Percentiles rank a stretch among this genome's conserved stretches.
Conservation (phyloP, 371 early-diverging fungal species). For the Mortierella sp. region DNA sequence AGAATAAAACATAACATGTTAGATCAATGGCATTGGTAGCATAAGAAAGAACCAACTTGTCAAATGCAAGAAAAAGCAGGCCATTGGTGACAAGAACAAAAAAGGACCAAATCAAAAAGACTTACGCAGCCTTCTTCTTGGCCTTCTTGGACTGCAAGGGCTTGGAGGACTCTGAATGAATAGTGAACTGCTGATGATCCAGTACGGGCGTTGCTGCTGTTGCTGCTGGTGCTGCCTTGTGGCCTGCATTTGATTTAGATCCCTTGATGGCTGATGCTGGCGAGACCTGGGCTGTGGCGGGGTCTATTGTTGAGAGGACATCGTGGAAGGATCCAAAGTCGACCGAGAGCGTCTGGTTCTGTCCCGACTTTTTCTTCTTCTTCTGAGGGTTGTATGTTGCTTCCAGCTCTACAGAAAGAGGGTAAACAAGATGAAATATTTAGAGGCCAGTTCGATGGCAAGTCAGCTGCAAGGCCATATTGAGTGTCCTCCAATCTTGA, state of each 20-base stretch:
- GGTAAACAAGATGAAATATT: too few relatives aligned
- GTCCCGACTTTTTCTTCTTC: constrained; percentile 62
- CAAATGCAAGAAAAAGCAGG: not conserved
- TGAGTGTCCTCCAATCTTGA: too few relatives aligned
- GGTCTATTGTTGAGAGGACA: constrained; percentile 54
- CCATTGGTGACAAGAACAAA: not conserved
- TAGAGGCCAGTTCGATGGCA: too few relatives aligned
- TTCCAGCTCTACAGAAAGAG: constrained; percentile 62
- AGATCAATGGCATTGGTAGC: not conserved
- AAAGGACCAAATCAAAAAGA: constrained; percentile 4
- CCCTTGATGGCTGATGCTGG: constrained; percentile 24
- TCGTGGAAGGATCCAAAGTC: constrained; percentile 62
- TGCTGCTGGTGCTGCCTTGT: constrained; percentile 25
- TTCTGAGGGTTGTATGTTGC: constrained; percentile 65
- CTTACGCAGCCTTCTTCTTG: constrained; percentile 70
- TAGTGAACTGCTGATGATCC: constrained; percentile 54
- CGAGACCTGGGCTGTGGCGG: constrained; percentile 50
- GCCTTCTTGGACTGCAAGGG: constrained; percentile 62
- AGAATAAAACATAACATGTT: not conserved
- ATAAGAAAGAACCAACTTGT: not conserved
- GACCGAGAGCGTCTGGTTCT: constrained; percentile 52
- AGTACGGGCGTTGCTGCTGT: constrained; percentile 22
- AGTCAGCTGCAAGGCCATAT: too few relatives aligned
- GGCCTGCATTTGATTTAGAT: constrained; percentile 29
- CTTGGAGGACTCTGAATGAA: constrained; percentile 51